Evolutionary conservation across 225 moss, liverwort and hornwort species (phyloP), one percentile per base, ranked within the genome.

Genomic region (Marchantia polymorpha): DNA sequence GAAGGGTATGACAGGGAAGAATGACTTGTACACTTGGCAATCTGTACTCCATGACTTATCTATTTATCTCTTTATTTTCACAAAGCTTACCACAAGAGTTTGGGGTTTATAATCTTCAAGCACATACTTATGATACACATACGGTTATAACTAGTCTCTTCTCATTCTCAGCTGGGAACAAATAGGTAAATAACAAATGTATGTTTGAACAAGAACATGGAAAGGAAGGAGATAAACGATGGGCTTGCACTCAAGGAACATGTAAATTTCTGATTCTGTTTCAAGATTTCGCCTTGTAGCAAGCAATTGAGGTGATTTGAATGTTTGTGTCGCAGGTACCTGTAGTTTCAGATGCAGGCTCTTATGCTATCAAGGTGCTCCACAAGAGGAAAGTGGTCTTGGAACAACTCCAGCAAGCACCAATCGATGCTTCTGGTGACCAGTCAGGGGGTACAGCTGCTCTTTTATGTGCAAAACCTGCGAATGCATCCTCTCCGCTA

Each of bases 381-480:
- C 88, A 91, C 55, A 93, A 90, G 78, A 94, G 89, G 84, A 93
- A 82, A 75, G 78, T 94, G 75, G 90, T 83, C 54, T 72, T 94
- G 66, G 97, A 94, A 83, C 92, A 89, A 25, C 60, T 97, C 77
- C 91, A 89, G 75, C 88, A 89, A 85, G 88, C 91, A 15, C 97
- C 93, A 8, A 91, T 94, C 75, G 93, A 93, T 84, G 92, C 85
- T 48, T 79, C 88, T 50, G 89, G 90, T 26, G 91, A 89, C 50
- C 86, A 87, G 70, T 90, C 89, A 53, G 86, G 85, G 27, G 90
- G 87, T 83, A 83, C 86, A 51, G 87, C 92, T 64, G 87, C 87
- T 83, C 85, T 89, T 82, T 74, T 97, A 7, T 97, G 97, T 81
- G 93, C 91, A 51, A 88, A 89, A 81, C 97, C 93, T 52, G 88